phyloP scores from a whole-genome alignment of 345 rosid species.

The Citrus trifoliata region DNA sequence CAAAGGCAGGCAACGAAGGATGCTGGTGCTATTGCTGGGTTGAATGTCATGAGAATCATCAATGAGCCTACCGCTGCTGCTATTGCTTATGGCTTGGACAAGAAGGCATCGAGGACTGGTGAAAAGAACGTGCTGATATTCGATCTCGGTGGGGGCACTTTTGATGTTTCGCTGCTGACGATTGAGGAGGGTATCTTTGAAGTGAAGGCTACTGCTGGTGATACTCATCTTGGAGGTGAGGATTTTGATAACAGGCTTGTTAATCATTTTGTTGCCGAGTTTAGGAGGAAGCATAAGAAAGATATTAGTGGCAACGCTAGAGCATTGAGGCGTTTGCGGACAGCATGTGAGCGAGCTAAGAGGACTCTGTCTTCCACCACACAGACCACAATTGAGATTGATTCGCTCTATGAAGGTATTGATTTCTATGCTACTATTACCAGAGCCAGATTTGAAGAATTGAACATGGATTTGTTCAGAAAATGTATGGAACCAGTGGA shows the following conservation, averaged over 20 bases:
- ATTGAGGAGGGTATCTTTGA: constrained; percentile 44
- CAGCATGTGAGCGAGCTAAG: constrained; percentile 34
- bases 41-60: constrained; percentile 32
- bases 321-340: constrained; percentile 32
- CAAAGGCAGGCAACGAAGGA: constrained; percentile 57
- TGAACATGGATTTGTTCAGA: constrained; percentile 34
- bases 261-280: constrained; percentile 28
- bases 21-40: constrained; percentile 44
- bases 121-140: constrained; percentile 32
- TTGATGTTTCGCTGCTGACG: constrained; percentile 32
- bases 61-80: constrained; percentile 36
- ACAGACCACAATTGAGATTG: constrained; percentile 36
- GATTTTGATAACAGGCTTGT: constrained; percentile 36
- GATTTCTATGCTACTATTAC: constrained; percentile 36
- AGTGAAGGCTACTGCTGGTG: constrained; percentile 38
- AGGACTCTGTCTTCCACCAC: constrained; percentile 30
- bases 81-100: constrained; percentile 33
- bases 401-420: constrained; percentile 27
- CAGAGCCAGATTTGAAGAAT: constrained; percentile 30
- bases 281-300: constrained; percentile 27
- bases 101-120: constrained; percentile 24
- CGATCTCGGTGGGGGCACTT: constrained; percentile 38
- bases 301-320: constrained; percentile 30
- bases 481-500: constrained; percentile 35
- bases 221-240: constrained; percentile 33